These are phyloP conservation scores for Triticum urartu DNA, from an alignment of 176 grass and related monocot species.

Conservation along the genomic window DNA sequence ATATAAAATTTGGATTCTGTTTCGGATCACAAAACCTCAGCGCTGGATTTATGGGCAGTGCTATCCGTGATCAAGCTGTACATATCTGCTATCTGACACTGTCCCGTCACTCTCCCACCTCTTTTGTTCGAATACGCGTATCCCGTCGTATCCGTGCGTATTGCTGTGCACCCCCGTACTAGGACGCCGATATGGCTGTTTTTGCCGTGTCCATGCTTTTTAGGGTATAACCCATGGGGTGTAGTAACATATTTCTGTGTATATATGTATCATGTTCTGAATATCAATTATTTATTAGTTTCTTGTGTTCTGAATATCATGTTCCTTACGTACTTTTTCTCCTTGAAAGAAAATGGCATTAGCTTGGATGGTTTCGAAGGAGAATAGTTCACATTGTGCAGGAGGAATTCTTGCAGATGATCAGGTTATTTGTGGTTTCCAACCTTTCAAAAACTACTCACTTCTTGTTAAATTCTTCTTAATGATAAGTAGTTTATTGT, in stretches of 20 bases:
- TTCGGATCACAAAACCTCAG: too few relatives aligned
- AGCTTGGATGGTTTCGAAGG: constrained; percentile 98
- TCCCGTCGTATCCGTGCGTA: too few relatives aligned
- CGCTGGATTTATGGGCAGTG: too few relatives aligned
- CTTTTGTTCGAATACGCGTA: too few relatives aligned
- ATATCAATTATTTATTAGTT: constrained; percentile 20
- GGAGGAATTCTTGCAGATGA: constrained; percentile 99
- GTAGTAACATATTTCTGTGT: neutral
- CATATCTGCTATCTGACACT: too few relatives aligned
- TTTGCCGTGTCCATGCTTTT: too few relatives aligned
- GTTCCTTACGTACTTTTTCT: constrained; percentile 26
- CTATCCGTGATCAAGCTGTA: too few relatives aligned
- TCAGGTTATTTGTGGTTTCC: constrained; percentile 65
- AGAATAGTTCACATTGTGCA: constrained; percentile 87
- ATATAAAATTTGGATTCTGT: too few relatives aligned
- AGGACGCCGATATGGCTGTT: too few relatives aligned
- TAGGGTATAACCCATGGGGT: neutral
- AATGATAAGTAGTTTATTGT: constrained; percentile 32
- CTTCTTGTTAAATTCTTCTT: constrained; percentile 31
- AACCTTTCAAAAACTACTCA: neutral
- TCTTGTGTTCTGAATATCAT: constrained; percentile 16
- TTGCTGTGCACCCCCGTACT: too few relatives aligned
- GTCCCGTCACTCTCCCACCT: too few relatives aligned
- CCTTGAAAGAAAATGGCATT: constrained; percentile 90
- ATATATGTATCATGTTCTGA: neutral